Conservation (phyloP, 352 stramenopile species). For the Phytophthora crassamura region DNA sequence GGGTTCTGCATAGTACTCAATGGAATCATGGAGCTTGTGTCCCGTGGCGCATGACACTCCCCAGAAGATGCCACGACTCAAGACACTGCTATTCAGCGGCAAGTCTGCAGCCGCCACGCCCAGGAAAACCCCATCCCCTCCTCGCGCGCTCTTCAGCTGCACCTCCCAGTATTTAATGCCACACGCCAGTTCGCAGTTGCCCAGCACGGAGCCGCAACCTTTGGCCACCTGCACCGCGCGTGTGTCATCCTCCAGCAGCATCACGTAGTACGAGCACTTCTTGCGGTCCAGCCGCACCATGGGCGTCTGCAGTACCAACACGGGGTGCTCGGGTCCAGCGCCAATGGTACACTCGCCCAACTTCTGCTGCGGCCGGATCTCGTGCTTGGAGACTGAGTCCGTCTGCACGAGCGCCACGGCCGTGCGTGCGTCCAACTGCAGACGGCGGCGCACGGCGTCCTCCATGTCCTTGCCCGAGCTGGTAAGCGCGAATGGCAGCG, state of each 20-base stretch:
- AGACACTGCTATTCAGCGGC: constrained; percentile 61
- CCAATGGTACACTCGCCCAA: constrained; percentile 77
- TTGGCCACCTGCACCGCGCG: constrained; percentile 64
- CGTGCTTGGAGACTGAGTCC: constrained; percentile 75
- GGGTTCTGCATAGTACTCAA: constrained; percentile 78
- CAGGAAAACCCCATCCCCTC: constrained; percentile 77
- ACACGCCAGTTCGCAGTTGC: constrained; percentile 58
- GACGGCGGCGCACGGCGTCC: constrained; percentile 54
- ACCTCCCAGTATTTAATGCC: constrained; percentile 90
- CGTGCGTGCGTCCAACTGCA: constrained; percentile 60
- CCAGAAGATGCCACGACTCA: constrained; percentile 76
- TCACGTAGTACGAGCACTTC: constrained; percentile 63
- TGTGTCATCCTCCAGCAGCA: constrained; percentile 63
- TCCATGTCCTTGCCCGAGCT: constrained; percentile 61
- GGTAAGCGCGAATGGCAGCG: constrained; percentile 64
- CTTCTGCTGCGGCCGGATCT: constrained; percentile 60
- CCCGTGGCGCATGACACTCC: constrained; percentile 75
- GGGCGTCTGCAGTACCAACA: constrained; percentile 74
- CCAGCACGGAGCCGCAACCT: constrained; percentile 69
- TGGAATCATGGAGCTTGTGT: constrained; percentile 79
- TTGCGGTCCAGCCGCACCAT: constrained; percentile 69
- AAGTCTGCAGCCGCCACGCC: constrained; percentile 64
- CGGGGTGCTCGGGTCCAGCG: constrained; percentile 63
- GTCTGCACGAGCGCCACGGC: constrained; percentile 77
- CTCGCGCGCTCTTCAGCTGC: constrained; percentile 52